Evolutionary conservation across 2,329 filamentous ascomycete species (phyloP).

Genomic region (Grosmannia huntii): DNA sequence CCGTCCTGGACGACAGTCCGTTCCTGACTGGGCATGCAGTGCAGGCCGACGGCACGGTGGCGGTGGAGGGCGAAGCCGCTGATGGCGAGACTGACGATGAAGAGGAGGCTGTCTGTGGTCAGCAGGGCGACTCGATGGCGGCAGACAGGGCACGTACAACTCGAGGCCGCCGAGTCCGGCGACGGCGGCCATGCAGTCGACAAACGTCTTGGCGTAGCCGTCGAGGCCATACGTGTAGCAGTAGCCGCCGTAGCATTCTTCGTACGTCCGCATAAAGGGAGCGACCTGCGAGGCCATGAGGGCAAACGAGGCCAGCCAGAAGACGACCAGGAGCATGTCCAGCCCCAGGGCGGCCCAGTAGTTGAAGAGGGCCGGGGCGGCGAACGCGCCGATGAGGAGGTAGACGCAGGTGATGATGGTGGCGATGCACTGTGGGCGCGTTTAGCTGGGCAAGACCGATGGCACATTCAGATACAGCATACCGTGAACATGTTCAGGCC

Average conservation of each 20-base stretch:
- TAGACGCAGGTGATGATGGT: slow-evolving; percentile 34
- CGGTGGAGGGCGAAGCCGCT: slow-evolving; percentile 28
- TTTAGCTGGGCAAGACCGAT: too few species aligned
- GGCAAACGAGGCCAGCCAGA: slow-evolving; percentile 37
- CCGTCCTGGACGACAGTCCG: slow-evolving; percentile 6
- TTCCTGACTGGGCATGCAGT: slow-evolving; percentile 19
- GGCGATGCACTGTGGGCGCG: slow-evolving; percentile 23
- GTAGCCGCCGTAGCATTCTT: slow-evolving; percentile 15
- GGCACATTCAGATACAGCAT: neutral
- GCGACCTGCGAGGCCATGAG: slow-evolving; percentile 25
- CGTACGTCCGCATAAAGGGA: slow-evolving; percentile 11
- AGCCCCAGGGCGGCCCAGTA: slow-evolving; percentile 39
- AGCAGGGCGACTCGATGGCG: too few species aligned
- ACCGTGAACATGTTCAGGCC: slow-evolving; percentile 25
- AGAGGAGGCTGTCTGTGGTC: slow-evolving; percentile 24
- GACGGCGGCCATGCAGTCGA: slow-evolving; percentile 20
- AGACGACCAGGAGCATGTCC: slow-evolving; percentile 36
- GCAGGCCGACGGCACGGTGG: slow-evolving; percentile 30
- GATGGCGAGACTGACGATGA: slow-evolving; percentile 26
- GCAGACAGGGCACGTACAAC: slow-evolving; percentile 23
- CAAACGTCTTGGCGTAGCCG: slow-evolving; percentile 9
- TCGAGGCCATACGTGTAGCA: slow-evolving; percentile 14
- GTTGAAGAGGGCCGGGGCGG: slow-evolving; percentile 32
- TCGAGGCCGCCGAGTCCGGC: slow-evolving; percentile 27
- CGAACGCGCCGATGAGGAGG: slow-evolving; percentile 29